Base-by-base conservation (phyloP, 768 basidiomycete genomes). In the Rhizopogon sp. region DNA sequence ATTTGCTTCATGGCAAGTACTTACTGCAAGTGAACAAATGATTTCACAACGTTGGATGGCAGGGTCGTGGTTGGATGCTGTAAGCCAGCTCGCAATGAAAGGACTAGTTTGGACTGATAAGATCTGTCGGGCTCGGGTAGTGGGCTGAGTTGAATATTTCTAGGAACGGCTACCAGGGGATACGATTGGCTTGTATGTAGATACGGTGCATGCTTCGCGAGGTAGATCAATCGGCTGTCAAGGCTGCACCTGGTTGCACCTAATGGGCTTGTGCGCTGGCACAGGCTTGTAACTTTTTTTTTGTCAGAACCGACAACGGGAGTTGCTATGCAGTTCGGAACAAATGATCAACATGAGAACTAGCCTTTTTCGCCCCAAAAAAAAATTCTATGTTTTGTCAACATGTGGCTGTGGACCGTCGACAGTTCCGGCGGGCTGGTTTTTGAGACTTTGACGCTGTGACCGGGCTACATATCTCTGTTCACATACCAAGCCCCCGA, bases 271-370 rank as follows among this genome's bases (percentile, higher is more conserved):
- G 33, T 49, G 47, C 35, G 33, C 47, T 49, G 47, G 47, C 47
- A 47, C 17, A 17, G 10, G 13, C n/a, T 45, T 16, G 16, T 28
- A 14, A 20, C 41, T 52, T 43, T 20, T 43, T 43, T 20, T 25
- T 43, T 31, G 33, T 33, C 9, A 50, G 47, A 54, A 54, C 42
- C 35, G 52, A 52, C 29, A 16, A n/a, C 64, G 60, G 60, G 60
- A 64, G 67, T 69, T 68, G 67, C 67, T 68, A 70, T 42, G 68
- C 68, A 62, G 50, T 39, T 58, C 68, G 59, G 64, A 64, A 70
- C 55, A 52, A 62, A 57, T 58, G 58, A 43, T 57, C 54, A 60
- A 56, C 55, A 64, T 54, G 52, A 57, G 56, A 55, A 56, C 56
- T 57, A 61, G 37, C 69, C 56, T 57, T 68, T 69, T 61, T 58